Evolutionary conservation across 177 flowering plant genomes (phyloP), one percentile per base, ranked within the genome.

Genomic region (Vitis hybrid): DNA sequence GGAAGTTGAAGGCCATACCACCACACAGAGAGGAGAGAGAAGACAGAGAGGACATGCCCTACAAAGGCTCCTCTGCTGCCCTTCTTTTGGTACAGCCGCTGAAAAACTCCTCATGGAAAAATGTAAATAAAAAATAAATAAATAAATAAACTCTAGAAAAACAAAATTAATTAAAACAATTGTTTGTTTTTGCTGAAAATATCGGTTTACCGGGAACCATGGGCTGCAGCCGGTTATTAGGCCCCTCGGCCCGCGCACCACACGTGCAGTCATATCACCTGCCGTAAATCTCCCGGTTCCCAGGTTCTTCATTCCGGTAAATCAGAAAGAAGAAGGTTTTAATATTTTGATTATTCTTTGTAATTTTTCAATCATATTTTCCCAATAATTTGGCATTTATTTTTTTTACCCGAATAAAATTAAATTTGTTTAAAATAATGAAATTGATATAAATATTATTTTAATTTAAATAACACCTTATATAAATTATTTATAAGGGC

Each of bases 261-360:
- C 89, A 85, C 89, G 89, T 85, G 89, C 85, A 82, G 77, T 78
- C 75, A 62, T 75, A 58, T 74, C 77, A 57, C 54, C 67, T 64
- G 73, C 76, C 62, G 52, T 66, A 72, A 55, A 57, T 67, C 68
- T 62, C 69, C 72, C 60, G 74, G 51, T 69, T 65, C 49, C 35
- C 15, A 35, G 40, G 48, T 58, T 48, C 27, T 11, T 66, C 7
- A 63, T 27, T 40, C 46, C 46, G 8, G 6, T 40, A 40, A 40
- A 27, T 27, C 4, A 40, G 46, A 40, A 40, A 1, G 8, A 40
- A 40, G 46, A 6, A 7, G 8, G 46, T 40, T 40, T 40, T 40
- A 40, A 40, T 7, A 40, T 40, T 27, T 40, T 40, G 46, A 40
- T 40, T 40, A 40, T 7, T 40, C 46, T 40, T 40, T 6, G 8